Percentiles rank a stretch among this genome's conserved stretches.
Conservation (phyloP, 2,329 filamentous ascomycete species). For the Neopestalotiopsis sp. region DNA sequence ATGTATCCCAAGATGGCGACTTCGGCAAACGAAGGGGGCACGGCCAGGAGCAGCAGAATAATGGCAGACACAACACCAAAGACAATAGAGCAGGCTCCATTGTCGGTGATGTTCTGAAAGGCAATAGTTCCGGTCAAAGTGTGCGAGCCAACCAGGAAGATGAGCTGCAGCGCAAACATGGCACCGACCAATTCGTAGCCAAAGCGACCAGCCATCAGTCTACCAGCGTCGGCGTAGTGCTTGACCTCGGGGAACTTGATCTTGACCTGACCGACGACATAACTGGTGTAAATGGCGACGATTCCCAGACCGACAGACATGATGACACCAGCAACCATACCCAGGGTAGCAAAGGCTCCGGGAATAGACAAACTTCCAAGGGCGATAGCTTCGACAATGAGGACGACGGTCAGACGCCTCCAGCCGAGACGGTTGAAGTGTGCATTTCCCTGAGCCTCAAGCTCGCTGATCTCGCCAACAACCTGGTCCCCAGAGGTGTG, state of each 20-base stretch:
- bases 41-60: constrained; percentile 57
- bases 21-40: constrained; percentile 64
- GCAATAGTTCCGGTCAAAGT: constrained; percentile 67
- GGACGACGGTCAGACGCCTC: constrained; percentile 61
- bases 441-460: constrained; percentile 53
- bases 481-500: constrained; percentile 23
- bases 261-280: constrained; percentile 51
- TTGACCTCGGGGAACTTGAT: constrained; percentile 36
- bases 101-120: constrained; percentile 62
- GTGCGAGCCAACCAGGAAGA: constrained; percentile 71
- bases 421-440: constrained; percentile 61
- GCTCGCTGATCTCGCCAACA: constrained; percentile 42
- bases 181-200: constrained; percentile 60
- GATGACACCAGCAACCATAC: constrained; percentile 57
- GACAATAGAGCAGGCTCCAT: constrained; percentile 62
- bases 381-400: constrained; percentile 63
- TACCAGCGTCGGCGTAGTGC: constrained; percentile 60
- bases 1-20: constrained; percentile 63
- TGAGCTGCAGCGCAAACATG: constrained; percentile 60
- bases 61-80: constrained; percentile 62
- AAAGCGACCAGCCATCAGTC: constrained; percentile 57
- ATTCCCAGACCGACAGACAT: constrained; percentile 48
- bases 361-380: constrained; percentile 59
- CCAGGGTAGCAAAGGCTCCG: constrained; percentile 56
- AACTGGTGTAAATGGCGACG: constrained; percentile 53